Evolutionary conservation across 768 basidiomycete species (phyloP).

Genomic region (Tylopilus sp.): DNA sequence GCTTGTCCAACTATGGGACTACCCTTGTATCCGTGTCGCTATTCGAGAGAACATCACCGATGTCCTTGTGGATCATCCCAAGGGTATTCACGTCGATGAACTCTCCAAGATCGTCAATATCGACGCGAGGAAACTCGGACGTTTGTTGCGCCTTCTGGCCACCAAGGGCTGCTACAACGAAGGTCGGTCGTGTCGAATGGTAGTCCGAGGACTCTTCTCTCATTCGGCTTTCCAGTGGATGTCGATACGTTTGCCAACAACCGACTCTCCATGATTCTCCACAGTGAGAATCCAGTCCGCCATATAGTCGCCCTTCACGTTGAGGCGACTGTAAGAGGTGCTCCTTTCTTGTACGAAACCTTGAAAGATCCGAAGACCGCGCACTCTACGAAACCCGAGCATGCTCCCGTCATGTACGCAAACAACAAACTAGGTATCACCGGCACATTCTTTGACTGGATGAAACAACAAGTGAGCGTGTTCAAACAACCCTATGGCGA

Average conservation of each 20-base stretch:
- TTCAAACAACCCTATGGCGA: background rate
- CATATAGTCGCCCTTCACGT: slow-evolving; percentile 21
- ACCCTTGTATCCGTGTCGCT: slow-evolving; percentile 29
- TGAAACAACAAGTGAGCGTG: slow-evolving; percentile 20
- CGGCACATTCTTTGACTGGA: slow-evolving; percentile 25
- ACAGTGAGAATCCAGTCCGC: slow-evolving; percentile 19
- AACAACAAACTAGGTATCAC: slow-evolving; percentile 16
- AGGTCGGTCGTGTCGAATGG: slow-evolving; percentile 20
- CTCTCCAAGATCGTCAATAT: slow-evolving; percentile 23
- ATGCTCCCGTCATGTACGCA: slow-evolving; percentile 22
- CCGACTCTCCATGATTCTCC: slow-evolving; percentile 31
- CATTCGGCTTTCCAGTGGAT: slow-evolving; percentile 19
- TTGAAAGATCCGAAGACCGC: slow-evolving; percentile 23
- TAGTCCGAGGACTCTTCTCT: background rate
- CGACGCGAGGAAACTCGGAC: slow-evolving; percentile 27
- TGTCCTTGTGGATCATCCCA: slow-evolving; percentile 24
- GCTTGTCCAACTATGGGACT: slow-evolving; percentile 28
- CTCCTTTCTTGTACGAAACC: slow-evolving; percentile 23
- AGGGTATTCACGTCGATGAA: slow-evolving; percentile 30
- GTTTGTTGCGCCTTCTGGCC: slow-evolving; percentile 30
- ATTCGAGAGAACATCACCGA: slow-evolving; percentile 28
- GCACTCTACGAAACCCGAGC: slow-evolving; percentile 17
- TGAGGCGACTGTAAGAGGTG: slow-evolving; percentile 16
- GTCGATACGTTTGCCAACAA: slow-evolving; percentile 34
- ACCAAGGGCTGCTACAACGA: slow-evolving; percentile 31